Conservation (phyloP, 441 rosid species). For the Pelargonium cotyledonis region DNA sequence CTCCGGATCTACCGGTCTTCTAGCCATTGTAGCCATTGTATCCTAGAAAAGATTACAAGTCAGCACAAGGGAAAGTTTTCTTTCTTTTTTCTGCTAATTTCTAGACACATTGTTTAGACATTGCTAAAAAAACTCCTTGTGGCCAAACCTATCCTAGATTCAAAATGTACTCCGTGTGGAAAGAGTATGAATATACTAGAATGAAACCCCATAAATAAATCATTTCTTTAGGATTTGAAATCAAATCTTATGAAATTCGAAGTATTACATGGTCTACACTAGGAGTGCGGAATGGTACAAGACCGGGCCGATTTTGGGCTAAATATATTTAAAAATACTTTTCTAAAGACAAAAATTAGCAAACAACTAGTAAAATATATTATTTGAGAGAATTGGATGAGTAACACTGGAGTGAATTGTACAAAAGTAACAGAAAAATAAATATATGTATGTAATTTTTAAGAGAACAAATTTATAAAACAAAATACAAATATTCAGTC, state of each 20-base stretch:
- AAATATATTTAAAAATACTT: too few species aligned
- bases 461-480: too few species aligned
- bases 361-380: not conserved
- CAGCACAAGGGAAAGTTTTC: not conserved
- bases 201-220: not conserved
- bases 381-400: not conserved
- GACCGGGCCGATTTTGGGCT: too few species aligned
- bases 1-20: conserved; percentile 95
- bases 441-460: too few species aligned
- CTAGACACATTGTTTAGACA: too few species aligned
- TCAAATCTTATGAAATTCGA: conserved; percentile 2
- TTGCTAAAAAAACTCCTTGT: too few species aligned
- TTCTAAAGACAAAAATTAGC: too few species aligned
- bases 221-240: not conserved
- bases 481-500: too few species aligned
- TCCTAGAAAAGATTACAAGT: conserved; percentile 40
- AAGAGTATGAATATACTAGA: not conserved
- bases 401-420: too few species aligned
- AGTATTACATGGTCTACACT: not conserved
- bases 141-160: not conserved
- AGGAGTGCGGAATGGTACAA: too few species aligned
- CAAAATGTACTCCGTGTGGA: not conserved
- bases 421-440: too few species aligned
- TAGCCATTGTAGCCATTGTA: conserved; percentile 83
- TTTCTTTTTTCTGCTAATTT: not conserved